Conservation (phyloP, 164 flowering plant genomes). For the Liquidambar formosana region DNA sequence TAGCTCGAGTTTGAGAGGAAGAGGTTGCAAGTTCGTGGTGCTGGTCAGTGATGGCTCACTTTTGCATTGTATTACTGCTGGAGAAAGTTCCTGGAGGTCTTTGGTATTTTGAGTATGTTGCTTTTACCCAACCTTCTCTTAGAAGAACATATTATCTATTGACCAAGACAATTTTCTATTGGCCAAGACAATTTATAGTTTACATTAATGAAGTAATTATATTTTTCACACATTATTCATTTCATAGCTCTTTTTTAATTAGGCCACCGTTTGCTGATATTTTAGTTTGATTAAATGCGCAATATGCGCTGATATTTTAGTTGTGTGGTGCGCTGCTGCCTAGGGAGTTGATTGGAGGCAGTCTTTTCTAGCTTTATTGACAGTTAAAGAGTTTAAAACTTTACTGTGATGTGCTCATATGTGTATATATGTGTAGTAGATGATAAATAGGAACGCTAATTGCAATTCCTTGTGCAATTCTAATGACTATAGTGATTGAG, state of each 20-base stretch:
- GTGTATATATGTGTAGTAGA: neutral
- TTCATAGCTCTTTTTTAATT: neutral
- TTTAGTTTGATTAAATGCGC: too few species aligned
- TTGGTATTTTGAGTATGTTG: neutral
- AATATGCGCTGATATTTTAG: neutral
- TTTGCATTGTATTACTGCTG: neutral
- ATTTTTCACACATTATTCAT: neutral
- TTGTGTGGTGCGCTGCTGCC: neutral
- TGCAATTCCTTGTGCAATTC: neutral
- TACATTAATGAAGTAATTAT: neutral
- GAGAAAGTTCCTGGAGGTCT: neutral
- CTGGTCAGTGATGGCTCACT: constrained; percentile 32
- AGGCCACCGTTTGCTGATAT: neutral
- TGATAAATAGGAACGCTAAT: neutral
- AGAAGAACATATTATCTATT: neutral
- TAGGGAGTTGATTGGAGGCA: neutral
- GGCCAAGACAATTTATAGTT: constrained; percentile 2
- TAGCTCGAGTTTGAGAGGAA: constrained; percentile 84
- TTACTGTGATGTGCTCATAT: neutral
- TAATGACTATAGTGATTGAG: neutral
- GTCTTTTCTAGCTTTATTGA: neutral
- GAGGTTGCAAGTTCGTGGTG: constrained; percentile 58
- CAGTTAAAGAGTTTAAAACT: neutral
- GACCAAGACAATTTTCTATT: neutral
- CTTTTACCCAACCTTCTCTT: neutral